Conservation (phyloP, 441 rosid genomes). For the Lepidium campestre region DNA sequence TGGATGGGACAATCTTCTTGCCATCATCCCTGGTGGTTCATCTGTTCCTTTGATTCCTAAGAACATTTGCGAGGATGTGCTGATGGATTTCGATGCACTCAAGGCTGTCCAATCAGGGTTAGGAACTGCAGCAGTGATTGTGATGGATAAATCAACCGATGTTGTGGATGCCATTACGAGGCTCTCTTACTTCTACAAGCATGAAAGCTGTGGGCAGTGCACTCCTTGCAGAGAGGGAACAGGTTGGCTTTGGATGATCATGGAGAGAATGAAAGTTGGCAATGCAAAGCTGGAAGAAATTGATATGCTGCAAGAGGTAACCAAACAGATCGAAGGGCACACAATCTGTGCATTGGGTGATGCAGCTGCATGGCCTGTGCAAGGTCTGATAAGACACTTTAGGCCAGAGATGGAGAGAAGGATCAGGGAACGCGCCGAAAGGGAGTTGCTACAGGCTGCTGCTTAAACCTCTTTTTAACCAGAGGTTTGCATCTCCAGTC, state of each 20-base stretch:
- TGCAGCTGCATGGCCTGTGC: conserved; percentile 99
- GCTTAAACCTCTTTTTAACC: conserved; percentile 46
- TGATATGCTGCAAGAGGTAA: conserved; percentile 98
- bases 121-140: conserved; percentile 97
- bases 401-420: conserved; percentile 99
- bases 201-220: conserved; percentile 99
- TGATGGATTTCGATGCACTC: conserved; percentile 97
- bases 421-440: conserved; percentile 80
- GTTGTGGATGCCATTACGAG: conserved; percentile 98
- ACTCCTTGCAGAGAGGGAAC: conserved; percentile 99
- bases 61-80: conserved; percentile 80
- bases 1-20: conserved; percentile 97
- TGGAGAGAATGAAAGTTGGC: conserved; percentile 98
- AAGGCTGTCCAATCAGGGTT: conserved; percentile 95
- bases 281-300: conserved; percentile 96
- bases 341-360: conserved; percentile 99
- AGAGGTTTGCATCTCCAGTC: conserved; percentile 42
- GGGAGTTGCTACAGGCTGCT: conserved; percentile 89
- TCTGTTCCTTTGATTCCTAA: conserved; percentile 91
- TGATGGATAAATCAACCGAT: conserved; percentile 98
- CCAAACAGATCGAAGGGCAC: conserved; percentile 99
- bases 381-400: conserved; percentile 95
- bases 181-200: conserved; percentile 99
- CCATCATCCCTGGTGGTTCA: conserved; percentile 93
- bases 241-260: conserved; percentile 99